Conservation (phyloP, 352 stramenopile genomes). For the Phytophthora crassamura region DNA sequence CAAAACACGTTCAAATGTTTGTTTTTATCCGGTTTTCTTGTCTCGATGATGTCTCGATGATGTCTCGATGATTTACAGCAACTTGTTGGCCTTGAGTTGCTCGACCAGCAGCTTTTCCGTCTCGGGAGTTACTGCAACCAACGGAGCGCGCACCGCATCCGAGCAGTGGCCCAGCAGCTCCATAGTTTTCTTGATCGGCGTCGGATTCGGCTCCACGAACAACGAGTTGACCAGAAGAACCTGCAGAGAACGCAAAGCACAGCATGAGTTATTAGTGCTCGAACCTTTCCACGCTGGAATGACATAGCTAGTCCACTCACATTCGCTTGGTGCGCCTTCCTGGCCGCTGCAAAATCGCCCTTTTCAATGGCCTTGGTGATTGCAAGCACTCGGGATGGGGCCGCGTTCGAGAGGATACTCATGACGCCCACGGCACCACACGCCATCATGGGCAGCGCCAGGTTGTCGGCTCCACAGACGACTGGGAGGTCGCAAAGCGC, state of each 20-base stretch:
- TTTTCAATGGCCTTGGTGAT: slow-evolving; percentile 73
- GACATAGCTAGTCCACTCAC: slow-evolving; percentile 28
- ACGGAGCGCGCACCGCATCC: slow-evolving; percentile 50
- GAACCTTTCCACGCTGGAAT: neutral
- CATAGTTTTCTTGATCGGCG: slow-evolving; percentile 80
- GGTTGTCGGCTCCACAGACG: slow-evolving; percentile 85
- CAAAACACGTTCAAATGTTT: too few relatives aligned
- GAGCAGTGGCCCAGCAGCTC: slow-evolving; percentile 73
- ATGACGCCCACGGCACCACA: slow-evolving; percentile 88
- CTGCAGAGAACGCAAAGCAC: neutral
- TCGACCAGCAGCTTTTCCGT: slow-evolving; percentile 52
- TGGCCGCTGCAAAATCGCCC: slow-evolving; percentile 74
- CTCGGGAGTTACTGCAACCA: slow-evolving; percentile 54
- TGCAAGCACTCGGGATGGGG: slow-evolving; percentile 73
- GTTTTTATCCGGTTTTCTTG: too few relatives aligned
- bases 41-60: too few relatives aligned
- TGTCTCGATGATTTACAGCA: too few relatives aligned
- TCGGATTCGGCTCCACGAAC: slow-evolving; percentile 83
- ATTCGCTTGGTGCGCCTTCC: slow-evolving; percentile 75
- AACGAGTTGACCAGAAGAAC: slow-evolving; percentile 31
- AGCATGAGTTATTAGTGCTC: neutral
- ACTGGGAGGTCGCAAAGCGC: slow-evolving; percentile 88
- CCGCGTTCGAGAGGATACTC: slow-evolving; percentile 87
- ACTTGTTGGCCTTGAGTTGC: slow-evolving; percentile 55
- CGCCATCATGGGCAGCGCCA: slow-evolving; percentile 87